phyloP scores from a whole-genome alignment of 2,329 filamentous ascomycete species.

The Paecilomyces variotii region DNA sequence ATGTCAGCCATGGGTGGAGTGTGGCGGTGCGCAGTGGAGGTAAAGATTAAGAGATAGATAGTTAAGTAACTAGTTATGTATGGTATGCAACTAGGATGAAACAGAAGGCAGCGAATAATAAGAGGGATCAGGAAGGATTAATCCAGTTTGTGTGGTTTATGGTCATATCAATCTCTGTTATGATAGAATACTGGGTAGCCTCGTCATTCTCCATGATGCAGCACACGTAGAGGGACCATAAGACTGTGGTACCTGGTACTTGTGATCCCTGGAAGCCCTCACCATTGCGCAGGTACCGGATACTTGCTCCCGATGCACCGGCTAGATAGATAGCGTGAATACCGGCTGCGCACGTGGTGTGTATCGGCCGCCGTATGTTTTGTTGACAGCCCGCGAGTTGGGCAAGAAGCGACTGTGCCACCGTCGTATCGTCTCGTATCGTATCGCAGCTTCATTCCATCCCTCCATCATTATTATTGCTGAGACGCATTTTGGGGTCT shows the following conservation, averaged over 20 bases:
- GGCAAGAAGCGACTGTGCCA: neutral
- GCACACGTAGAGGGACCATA: too few species aligned
- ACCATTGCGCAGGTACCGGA: neutral
- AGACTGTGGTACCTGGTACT: neutral
- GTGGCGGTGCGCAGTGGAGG: constrained; percentile 12
- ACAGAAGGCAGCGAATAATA: too few species aligned
- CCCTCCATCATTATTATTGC: neutral
- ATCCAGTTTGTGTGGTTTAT: too few species aligned
- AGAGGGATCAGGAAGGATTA: too few species aligned
- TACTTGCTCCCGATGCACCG: neutral
- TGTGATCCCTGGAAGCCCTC: neutral
- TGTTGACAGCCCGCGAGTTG: constrained; percentile 17
- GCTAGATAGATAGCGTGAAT: neutral
- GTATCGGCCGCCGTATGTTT: constrained; percentile 28
- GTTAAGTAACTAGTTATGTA: neutral
- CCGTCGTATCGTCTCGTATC: constrained; percentile 1
- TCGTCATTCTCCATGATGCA: too few species aligned
- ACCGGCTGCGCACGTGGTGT: constrained; percentile 13
- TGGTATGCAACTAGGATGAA: neutral
- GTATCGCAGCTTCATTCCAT: neutral
- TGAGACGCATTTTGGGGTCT: neutral
- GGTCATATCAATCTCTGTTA: too few species aligned
- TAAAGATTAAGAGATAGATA: neutral
- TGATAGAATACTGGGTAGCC: too few species aligned
- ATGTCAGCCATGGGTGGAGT: constrained; percentile 16